These are phyloP conservation scores for Mallotus japonicus DNA, from an alignment of 441 rosid species.

Conservation along the genomic window DNA sequence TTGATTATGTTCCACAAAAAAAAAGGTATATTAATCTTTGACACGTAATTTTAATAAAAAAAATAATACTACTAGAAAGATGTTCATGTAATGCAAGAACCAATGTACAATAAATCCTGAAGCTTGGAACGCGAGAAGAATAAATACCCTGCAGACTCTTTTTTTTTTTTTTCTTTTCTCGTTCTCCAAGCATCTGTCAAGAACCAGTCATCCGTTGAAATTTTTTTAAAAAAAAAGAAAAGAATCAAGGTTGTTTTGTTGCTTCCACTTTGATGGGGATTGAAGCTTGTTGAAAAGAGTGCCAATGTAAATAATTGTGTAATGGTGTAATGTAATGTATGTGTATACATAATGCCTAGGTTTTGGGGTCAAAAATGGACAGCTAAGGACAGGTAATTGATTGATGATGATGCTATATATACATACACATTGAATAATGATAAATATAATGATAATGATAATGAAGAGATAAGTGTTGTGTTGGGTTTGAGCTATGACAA, in stretches of 20 bases:
- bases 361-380: conserved; percentile 30
- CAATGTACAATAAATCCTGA: conserved; percentile 14
- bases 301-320: conserved; percentile 16
- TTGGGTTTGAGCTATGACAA: background rate
- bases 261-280: conserved; percentile 18
- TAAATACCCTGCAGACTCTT: conserved; percentile 17
- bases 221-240: background rate
- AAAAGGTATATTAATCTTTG: background rate
- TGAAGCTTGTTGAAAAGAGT: conserved; percentile 36
- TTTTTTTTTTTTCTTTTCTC: background rate
- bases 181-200: background rate
- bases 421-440: no score
- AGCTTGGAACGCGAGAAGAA: conserved; percentile 26
- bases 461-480: background rate
- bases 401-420: background rate
- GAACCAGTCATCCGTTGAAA: background rate
- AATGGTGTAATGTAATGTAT: background rate
- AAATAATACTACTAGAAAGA: background rate
- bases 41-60: background rate
- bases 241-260: background rate
- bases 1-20: background rate
- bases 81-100: background rate
- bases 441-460: background rate
- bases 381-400: conserved; percentile 14
- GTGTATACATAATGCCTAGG: conserved; percentile 26